Evolutionary conservation across 129 eudicot species (phyloP).

Genomic region (Dittrichia graveolens): DNA sequence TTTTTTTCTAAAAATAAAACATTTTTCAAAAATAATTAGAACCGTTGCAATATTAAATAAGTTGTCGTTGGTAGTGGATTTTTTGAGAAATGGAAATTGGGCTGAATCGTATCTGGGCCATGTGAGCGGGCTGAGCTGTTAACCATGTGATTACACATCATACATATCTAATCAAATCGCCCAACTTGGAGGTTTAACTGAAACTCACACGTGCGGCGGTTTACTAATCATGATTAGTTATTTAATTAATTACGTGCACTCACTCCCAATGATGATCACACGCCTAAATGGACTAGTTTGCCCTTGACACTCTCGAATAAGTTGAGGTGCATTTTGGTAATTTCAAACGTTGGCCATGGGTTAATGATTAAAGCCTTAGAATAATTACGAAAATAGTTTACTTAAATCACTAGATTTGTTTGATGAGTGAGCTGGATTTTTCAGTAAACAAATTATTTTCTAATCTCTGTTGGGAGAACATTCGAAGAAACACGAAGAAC

Average conservation of each 20-base stretch:
- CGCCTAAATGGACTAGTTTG: constrained; percentile 26
- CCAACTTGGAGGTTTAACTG: constrained; percentile 40
- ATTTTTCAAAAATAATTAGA: neutral
- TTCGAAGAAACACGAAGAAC: too few species aligned
- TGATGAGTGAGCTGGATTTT: too few species aligned
- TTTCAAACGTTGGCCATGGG: constrained; percentile 21
- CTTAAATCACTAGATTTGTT: too few species aligned
- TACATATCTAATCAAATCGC: constrained; percentile 32
- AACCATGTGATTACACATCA: constrained; percentile 48
- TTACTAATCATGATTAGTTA: constrained; percentile 31
- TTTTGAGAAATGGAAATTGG: constrained; percentile 7
- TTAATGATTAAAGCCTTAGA: neutral
- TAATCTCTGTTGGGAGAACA: too few species aligned
- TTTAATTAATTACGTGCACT: constrained; percentile 8
- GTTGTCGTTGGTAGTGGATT: constrained; percentile 8
- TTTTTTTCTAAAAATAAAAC: neutral
- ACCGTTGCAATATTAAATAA: constrained; percentile 13
- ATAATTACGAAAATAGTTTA: too few species aligned
- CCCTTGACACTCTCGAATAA: constrained; percentile 12
- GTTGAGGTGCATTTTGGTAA: constrained; percentile 26
- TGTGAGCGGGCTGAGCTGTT: constrained; percentile 47
- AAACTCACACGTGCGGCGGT: constrained; percentile 34
- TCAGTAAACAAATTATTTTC: too few species aligned
- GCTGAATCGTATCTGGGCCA: constrained; percentile 42
- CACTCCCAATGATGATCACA: constrained; percentile 31